Percentiles rank a stretch among this genome's conserved stretches.
Evolutionary conservation across 768 basidiomycete genomes (phyloP).

Genomic region (Boletus subcaerulescens): DNA sequence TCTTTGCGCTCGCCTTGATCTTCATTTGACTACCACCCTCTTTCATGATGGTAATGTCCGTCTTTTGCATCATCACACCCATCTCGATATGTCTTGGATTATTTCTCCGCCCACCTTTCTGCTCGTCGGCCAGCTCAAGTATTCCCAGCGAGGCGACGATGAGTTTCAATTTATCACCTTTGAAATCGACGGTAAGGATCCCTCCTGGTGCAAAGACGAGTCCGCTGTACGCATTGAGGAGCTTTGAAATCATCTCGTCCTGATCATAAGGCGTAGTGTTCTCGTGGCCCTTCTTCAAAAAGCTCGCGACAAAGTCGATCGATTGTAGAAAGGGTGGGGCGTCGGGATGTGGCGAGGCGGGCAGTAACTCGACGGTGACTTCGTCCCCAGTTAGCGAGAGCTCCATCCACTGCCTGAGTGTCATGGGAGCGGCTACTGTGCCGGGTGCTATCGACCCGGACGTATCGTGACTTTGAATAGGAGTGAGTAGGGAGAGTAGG

Average conservation of each 20-base stretch:
- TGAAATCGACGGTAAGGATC: constrained; percentile 81
- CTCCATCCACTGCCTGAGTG: constrained; percentile 88
- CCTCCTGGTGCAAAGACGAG: constrained; percentile 68
- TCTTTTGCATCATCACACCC: constrained; percentile 86
- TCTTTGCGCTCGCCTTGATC: constrained; percentile 88
- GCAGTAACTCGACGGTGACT: constrained; percentile 65
- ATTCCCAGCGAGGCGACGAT: constrained; percentile 56
- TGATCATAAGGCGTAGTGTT: constrained; percentile 72
- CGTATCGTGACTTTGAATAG: constrained; percentile 63
- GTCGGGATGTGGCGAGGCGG: constrained; percentile 44
- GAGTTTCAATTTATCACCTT: constrained; percentile 78
- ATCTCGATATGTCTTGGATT: constrained; percentile 37
- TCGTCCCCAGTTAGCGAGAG: constrained; percentile 75
- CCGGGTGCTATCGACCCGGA: constrained; percentile 69
- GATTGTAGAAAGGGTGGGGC: constrained; percentile 68
- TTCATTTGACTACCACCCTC: constrained; percentile 78
- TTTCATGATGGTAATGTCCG: constrained; percentile 89
- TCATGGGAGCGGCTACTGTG: constrained; percentile 68
- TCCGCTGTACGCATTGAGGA: constrained; percentile 72
- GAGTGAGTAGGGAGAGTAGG: constrained; percentile 25
- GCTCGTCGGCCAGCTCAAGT: constrained; percentile 62
- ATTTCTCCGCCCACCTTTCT: constrained; percentile 41
- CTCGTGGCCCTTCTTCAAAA: constrained; percentile 52
- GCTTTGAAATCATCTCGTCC: constrained; percentile 78
- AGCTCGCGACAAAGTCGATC: constrained; percentile 77